Base-by-base conservation (phyloP, 441 rosid genomes). In the Capsella rubella region DNA sequence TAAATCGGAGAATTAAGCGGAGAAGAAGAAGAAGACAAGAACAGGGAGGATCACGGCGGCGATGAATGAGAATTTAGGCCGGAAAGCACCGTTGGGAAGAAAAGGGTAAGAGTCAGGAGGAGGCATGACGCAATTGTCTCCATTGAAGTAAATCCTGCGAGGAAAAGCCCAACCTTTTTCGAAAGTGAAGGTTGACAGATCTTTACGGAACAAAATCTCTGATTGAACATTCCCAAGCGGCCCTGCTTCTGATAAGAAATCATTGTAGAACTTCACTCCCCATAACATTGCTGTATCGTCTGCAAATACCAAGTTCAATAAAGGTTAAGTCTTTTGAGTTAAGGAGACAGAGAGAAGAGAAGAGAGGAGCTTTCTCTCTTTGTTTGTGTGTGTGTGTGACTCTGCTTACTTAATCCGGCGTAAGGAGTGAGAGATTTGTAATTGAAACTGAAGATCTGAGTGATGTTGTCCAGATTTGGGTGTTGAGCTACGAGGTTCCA, bases 141-240 rank as follows among this genome's bases (percentile, higher is more conserved):
- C 97, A 40, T 94, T 94, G 60, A 92, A 94, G 76, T 92, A 92
- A 64, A 92, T 86, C 78, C 99, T 78, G n/a, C 96, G 81, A 16
- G 99, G 97, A 77, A 92, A 94, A 35, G 95, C 99, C 99, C 99
- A 92, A 55, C 99, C 99, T 83, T 92, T 92, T 14, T 92, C 97
- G 15, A 92, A 92, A n/a, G 97, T 89, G 67, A 95, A 95, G 35
- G 97, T 88, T 52, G 96, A 80, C 57, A 67, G 61, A 54, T 95
- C 96, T 80, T 95, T 95, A 28, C 81, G 84, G 85, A 92, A 89
- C 78, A 95, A 82, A 54, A 95, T 82, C 83, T 95, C 99, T 10
- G 97, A 92, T 72, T 95, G 97, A 32, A 89, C 94, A 75, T 95
- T 92, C 63, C 99, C 99, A 11, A 73, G 72, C 53, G 88, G 90